These are phyloP conservation scores for Roridomyces roridus DNA, from an alignment of 768 basidiomycete species.

Conservation along the genomic window DNA sequence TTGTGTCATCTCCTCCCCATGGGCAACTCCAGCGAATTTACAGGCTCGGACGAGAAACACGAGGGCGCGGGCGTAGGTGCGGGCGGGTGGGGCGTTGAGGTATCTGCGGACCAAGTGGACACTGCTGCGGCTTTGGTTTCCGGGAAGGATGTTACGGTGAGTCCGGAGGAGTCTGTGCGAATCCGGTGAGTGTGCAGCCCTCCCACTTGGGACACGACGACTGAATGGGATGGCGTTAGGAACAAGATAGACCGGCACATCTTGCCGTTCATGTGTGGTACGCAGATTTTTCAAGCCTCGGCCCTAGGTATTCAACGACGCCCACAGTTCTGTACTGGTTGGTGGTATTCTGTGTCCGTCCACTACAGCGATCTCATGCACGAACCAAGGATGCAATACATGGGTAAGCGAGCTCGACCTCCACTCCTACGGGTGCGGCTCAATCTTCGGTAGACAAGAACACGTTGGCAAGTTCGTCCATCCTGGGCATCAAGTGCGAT, in stretches of 20 bases:
- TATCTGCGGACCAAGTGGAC: constrained; percentile 58
- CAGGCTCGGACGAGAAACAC: not conserved
- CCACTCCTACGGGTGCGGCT: not conserved
- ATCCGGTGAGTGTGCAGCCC: constrained; percentile 46
- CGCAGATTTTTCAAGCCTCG: constrained; percentile 31
- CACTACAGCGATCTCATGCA: not conserved
- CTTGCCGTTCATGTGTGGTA: constrained; percentile 75
- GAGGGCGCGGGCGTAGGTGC: not conserved
- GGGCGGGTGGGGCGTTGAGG: constrained; percentile 30
- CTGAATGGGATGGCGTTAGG: constrained; percentile 27
- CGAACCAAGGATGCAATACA: not conserved
- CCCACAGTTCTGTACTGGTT: constrained; percentile 61
- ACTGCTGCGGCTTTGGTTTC: constrained; percentile 66
- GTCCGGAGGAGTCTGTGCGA: constrained; percentile 55
- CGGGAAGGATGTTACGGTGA: constrained; percentile 47
- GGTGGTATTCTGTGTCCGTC: not conserved
- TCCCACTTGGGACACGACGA: not conserved
- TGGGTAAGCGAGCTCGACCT: not conserved
- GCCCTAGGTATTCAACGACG: not conserved
- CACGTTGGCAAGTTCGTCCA: not conserved
- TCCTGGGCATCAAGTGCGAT: not conserved
- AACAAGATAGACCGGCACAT: constrained; percentile 73
- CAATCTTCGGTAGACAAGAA: not conserved
- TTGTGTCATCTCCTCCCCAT: not conserved
- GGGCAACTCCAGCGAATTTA: not conserved